A percentile compares a stretch with the other conserved stretches of the same genome.
phyloP scores from a whole-genome alignment of 139 green algal species.

The Dunaliella sp. region DNA sequence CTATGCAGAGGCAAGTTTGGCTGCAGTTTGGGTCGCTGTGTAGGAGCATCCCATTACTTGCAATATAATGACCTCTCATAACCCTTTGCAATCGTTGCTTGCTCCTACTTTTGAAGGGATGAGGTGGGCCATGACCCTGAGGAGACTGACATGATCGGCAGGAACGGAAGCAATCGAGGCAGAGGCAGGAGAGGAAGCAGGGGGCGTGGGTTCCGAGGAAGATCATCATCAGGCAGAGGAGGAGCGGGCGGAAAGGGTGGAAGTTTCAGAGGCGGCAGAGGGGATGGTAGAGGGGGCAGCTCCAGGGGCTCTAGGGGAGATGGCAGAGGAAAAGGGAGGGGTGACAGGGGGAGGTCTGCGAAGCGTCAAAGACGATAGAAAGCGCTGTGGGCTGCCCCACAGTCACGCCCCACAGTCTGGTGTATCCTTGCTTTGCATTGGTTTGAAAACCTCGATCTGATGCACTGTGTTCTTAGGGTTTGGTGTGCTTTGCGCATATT shows the following conservation, averaged over 20 bases:
- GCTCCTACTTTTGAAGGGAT: conserved; percentile 32
- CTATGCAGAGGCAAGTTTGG: no score
- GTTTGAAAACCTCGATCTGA: background rate
- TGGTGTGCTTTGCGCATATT: no score
- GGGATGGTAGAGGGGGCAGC: background rate
- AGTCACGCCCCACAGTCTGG: no score
- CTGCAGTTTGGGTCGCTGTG: no score
- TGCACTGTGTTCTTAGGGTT: background rate
- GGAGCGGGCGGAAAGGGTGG: background rate
- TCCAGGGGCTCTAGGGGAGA: background rate
- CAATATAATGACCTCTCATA: no score
- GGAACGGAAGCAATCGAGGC: background rate
- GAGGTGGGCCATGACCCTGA: conserved; percentile 61
- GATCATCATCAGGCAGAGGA: conserved; percentile 10
- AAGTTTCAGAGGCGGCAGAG: background rate
- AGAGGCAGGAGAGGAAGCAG: background rate
- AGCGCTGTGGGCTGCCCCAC: no score
- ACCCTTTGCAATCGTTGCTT: no score
- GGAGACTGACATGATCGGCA: conserved; percentile 44
- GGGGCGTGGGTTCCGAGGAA: background rate
- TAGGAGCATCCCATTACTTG: no score
- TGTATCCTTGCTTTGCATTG: background rate
- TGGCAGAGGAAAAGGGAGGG: background rate
- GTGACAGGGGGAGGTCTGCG: background rate
- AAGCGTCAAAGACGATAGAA: background rate